A percentile compares a stretch with the other conserved stretches of the same genome.
phyloP scores from a whole-genome alignment of 2,329 filamentous ascomycete species.

The Rutstroemia sp. region DNA sequence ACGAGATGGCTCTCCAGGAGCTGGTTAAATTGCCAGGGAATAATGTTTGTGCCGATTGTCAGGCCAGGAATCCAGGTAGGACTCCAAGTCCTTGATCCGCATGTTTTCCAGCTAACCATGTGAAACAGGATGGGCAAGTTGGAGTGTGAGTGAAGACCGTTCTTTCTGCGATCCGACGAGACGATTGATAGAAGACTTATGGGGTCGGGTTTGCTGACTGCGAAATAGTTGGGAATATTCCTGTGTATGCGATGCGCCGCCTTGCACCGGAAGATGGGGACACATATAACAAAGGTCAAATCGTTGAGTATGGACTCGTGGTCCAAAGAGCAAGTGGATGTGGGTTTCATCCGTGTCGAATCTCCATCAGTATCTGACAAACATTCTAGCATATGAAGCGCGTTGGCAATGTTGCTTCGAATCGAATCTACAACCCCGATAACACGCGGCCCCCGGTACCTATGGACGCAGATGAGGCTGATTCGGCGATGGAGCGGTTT shows the following conservation, averaged over 20 bases:
- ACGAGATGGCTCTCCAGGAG: slow-evolving; percentile 86
- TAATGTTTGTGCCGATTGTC: slow-evolving; percentile 89
- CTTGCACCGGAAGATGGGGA: slow-evolving; percentile 92
- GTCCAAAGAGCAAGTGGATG: slow-evolving; percentile 93
- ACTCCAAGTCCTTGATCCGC: background rate
- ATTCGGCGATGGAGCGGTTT: slow-evolving; percentile 90
- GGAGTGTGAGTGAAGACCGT: slow-evolving; percentile 28
- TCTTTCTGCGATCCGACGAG: background rate
- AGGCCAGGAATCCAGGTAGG: slow-evolving; percentile 83
- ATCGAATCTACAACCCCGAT: slow-evolving; percentile 82
- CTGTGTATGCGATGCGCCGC: slow-evolving; percentile 96
- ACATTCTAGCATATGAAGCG: slow-evolving; percentile 77
- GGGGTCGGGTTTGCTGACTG: slow-evolving; percentile 15
- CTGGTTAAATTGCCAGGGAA: slow-evolving; percentile 86
- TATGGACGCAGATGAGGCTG: slow-evolving; percentile 84
- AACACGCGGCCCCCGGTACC: slow-evolving; percentile 78
- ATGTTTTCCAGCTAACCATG: background rate
- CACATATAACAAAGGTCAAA: slow-evolving; percentile 98
- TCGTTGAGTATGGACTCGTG: slow-evolving; percentile 98
- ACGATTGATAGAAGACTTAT: background rate
- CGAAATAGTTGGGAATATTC: slow-evolving; percentile 78
- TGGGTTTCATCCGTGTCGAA: slow-evolving; percentile 36
- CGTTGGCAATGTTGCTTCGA: slow-evolving; percentile 78
- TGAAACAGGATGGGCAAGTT: slow-evolving; percentile 30
- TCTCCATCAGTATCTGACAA: slow-evolving; percentile 11